Conservation (phyloP, 257 asterid species). For the Nicotiana tabacum region DNA sequence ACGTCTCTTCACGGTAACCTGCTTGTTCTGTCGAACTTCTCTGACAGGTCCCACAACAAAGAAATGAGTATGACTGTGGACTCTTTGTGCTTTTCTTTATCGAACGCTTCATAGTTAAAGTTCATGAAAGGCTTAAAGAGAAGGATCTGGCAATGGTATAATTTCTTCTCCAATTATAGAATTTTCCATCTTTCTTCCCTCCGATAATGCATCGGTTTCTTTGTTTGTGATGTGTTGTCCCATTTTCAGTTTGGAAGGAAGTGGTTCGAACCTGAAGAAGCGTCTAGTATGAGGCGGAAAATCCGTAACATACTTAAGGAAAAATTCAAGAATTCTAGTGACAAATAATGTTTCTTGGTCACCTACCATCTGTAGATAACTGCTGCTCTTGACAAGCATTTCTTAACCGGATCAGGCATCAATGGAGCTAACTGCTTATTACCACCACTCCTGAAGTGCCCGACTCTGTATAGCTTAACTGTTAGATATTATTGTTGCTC, state of each 20-base stretch:
- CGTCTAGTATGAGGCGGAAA: slow-evolving; percentile 61
- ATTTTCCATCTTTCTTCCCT: not conserved
- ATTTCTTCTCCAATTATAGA: slow-evolving; percentile 11
- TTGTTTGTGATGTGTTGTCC: slow-evolving; percentile 2
- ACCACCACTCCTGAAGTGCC: not conserved
- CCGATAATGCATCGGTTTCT: not conserved
- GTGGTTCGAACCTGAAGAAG: slow-evolving; percentile 80
- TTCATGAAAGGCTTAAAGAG: slow-evolving; percentile 59
- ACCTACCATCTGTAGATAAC: slow-evolving; percentile 7
- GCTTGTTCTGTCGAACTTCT: not conserved
- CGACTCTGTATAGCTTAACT: not conserved
- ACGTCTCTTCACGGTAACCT: not conserved
- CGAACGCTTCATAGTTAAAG: slow-evolving; percentile 68
- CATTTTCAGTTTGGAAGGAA: slow-evolving; percentile 64
- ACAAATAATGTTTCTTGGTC: slow-evolving; percentile 15
- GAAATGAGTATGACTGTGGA: slow-evolving; percentile 85
- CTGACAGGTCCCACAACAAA: slow-evolving; percentile 87
- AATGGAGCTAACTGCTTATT: slow-evolving; percentile 9
- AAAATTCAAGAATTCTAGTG: slow-evolving; percentile 44
- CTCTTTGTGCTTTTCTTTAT: slow-evolving; percentile 82
- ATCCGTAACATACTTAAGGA: slow-evolving; percentile 37
- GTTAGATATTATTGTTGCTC: not conserved
- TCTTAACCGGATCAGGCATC: slow-evolving; percentile 1
- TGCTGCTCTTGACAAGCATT: not conserved
- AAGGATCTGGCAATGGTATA: slow-evolving; percentile 54